Conservation (phyloP, 1,284 basidiomycete genomes). For the Cronartium quercuum region DNA sequence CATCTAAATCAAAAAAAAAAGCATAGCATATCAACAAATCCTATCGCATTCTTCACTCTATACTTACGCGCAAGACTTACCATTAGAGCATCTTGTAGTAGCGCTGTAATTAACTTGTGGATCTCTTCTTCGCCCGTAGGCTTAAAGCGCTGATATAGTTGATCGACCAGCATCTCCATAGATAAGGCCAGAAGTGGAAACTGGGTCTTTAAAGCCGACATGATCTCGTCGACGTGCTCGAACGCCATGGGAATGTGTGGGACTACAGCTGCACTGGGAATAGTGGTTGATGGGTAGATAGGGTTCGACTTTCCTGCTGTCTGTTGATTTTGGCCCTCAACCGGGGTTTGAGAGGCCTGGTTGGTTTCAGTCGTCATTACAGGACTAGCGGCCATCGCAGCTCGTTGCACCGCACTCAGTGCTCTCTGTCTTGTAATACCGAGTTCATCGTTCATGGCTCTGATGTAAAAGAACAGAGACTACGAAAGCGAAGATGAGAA, state of each 20-base stretch:
- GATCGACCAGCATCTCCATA: constrained; percentile 96
- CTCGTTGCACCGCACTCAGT: constrained; percentile 24
- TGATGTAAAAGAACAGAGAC: constrained; percentile 92
- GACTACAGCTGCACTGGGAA: constrained; percentile 39
- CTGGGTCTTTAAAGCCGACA: constrained; percentile 89
- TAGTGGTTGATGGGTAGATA: constrained; percentile 47
- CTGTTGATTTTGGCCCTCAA: constrained; percentile 29
- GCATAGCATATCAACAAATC: not conserved
- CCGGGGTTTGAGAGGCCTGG: not conserved
- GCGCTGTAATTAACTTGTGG: constrained; percentile 80
- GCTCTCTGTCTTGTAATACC: constrained; percentile 39
- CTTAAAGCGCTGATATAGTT: constrained; percentile 87
- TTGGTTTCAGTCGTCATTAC: constrained; percentile 34
- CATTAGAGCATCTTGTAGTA: constrained; percentile 61
- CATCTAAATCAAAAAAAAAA: not conserved
- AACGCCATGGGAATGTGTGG: constrained; percentile 63
- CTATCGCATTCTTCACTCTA: not conserved
- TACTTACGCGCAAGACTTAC: constrained; percentile 43
- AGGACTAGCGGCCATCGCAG: constrained; percentile 38
- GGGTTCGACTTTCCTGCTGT: not conserved
- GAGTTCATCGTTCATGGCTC: constrained; percentile 82
- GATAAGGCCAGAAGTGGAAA: constrained; percentile 92
- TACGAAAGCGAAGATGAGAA: constrained; percentile 48
- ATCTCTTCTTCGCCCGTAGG: constrained; percentile 86
- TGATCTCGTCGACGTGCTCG: constrained; percentile 90